Evolutionary conservation across 116 monocot genomes (phyloP), one percentile per base, ranked within the genome.

Genomic region (Dioscorea cayenensis): DNA sequence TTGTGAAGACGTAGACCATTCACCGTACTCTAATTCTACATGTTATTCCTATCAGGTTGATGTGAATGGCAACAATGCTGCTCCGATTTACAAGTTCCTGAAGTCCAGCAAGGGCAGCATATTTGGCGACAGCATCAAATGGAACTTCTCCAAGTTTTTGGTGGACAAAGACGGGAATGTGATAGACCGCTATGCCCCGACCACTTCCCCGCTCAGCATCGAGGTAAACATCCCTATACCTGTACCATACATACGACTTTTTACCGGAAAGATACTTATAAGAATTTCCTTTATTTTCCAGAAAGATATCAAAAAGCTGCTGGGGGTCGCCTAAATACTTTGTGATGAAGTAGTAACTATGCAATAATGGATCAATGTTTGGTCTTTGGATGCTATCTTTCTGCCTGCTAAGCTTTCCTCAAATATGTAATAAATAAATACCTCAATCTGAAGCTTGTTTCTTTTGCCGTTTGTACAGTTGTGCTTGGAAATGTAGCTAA

Each of bases 71-170:
- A 68, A 75, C 5, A 73, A 80, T 60, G 78, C 92, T 60, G 84
- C 92, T 61, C 87, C 96, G 0, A 9, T 92, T 8, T 92, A 92
- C 78, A 96, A 96, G 77, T 92, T 84, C 76, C 70, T 96, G 76
- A 96, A 90, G 76, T 80, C 90, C 2, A 86, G 74, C 73, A 92
- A 90, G 73, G 87, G 87, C 21, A 66, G 92, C 14, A 25, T 95
- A 2, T 84, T 92, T 62, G 92, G 92, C 12, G 84, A 84, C 10
- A 66, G 77, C 74, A 92, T 92, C 75, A 92, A 96, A 25, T 96
- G 92, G 90, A 96, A 96, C 86, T 96, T 92, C 69, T 64, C 90
- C 1, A 95, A 92, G 79, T 96, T 92, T 69, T 82, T 96, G 75
- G 87, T 90, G 11, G 84, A 92, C 75, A 90, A 90, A 66, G 92